These are phyloP conservation scores for Aegle marmelos DNA, from an alignment of 345 rosid genomes.

Conservation along the genomic window DNA sequence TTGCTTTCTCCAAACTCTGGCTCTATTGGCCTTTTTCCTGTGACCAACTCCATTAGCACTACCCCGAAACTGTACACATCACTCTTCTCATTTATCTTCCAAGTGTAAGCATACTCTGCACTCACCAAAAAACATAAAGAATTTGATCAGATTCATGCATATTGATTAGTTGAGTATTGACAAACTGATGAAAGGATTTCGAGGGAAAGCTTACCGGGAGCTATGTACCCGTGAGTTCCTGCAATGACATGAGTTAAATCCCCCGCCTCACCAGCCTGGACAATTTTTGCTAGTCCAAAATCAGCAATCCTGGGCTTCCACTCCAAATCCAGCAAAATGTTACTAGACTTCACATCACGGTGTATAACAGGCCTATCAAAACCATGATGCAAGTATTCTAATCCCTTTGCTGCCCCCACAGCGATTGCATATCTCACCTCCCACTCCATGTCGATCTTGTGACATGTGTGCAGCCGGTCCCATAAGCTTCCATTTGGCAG, in stretches of 20 bases:
- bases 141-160: not conserved
- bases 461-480: slow-evolving; percentile 67
- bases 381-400: slow-evolving; percentile 87
- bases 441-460: slow-evolving; percentile 59
- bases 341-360: slow-evolving; percentile 84
- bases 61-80: slow-evolving; percentile 92
- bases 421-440: slow-evolving; percentile 62
- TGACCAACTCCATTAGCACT: slow-evolving; percentile 77
- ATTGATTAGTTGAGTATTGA: not conserved
- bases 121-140: not conserved
- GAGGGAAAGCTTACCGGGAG: slow-evolving; percentile 60
- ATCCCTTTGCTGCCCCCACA: slow-evolving; percentile 74
- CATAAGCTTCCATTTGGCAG: slow-evolving; percentile 82
- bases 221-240: slow-evolving; percentile 88
- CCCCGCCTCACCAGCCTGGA: slow-evolving; percentile 47
- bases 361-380: slow-evolving; percentile 72
- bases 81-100: slow-evolving; percentile 60
- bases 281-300: slow-evolving; percentile 79
- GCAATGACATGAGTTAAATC: slow-evolving; percentile 51
- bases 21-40: slow-evolving; percentile 71
- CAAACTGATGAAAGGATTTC: not conserved
- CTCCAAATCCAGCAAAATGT: slow-evolving; percentile 74
- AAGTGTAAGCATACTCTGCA: slow-evolving; percentile 71
- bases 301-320: slow-evolving; percentile 88
- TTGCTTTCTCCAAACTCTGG: slow-evolving; percentile 60